Conservation (phyloP, 23 red algal genomes). For the Chondrus crispus region DNA sequence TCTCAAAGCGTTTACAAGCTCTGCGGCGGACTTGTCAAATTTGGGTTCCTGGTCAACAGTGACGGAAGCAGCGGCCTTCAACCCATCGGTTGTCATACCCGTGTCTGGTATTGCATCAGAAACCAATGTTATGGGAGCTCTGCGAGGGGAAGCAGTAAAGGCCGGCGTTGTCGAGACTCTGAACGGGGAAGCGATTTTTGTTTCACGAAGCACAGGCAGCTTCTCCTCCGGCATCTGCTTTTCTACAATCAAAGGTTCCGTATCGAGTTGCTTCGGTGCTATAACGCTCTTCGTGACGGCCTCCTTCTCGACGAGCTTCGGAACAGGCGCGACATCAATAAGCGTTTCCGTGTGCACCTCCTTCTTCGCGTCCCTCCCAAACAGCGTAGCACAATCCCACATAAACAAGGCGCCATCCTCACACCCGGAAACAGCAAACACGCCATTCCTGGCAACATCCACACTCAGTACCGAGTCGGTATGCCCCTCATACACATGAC, state of each 20-base stretch:
- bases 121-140: too few relatives aligned
- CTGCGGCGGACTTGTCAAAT: constrained; percentile 56
- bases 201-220: too few relatives aligned
- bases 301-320: neutral
- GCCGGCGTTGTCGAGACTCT: too few relatives aligned
- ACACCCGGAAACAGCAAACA: constrained; percentile 28
- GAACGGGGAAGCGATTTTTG: too few relatives aligned
- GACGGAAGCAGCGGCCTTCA: constrained; percentile 9
- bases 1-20: constrained; percentile 38
- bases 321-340: neutral
- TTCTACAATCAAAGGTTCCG: neutral
- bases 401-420: constrained; percentile 59
- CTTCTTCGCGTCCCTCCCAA: neutral
- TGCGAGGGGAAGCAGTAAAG: too few relatives aligned
- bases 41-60: constrained; percentile 20
- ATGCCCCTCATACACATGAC: constrained; percentile 60
- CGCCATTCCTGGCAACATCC: constrained; percentile 7
- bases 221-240: too few relatives aligned
- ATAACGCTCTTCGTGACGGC: neutral
- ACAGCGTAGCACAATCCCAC: constrained; percentile 16
- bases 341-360: neutral
- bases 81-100: neutral
- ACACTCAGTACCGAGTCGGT: constrained; percentile 56
- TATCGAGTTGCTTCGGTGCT: neutral
- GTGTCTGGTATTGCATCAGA: too few relatives aligned